A percentile compares a stretch with the other conserved stretches of the same genome.
phyloP scores from a whole-genome alignment of 1,284 basidiomycete species.

The Abortiporus biennis region DNA sequence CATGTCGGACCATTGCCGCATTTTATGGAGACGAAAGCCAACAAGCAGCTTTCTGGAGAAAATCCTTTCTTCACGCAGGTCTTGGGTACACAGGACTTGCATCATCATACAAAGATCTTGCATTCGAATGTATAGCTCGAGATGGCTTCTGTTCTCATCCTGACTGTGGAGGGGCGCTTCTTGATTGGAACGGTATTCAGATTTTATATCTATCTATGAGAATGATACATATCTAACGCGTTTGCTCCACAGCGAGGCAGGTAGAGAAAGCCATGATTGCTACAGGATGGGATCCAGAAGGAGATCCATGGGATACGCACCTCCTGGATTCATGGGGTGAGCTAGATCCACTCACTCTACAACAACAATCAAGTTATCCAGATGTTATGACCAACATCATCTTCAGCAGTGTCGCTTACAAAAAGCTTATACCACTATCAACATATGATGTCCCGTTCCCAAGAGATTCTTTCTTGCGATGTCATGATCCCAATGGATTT shows the following conservation, averaged over 20 bases:
- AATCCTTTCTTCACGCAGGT: slow-evolving; percentile 1
- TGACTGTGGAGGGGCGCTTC: slow-evolving; percentile 9
- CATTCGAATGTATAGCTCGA: slow-evolving; percentile 11
- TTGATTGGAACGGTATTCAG: slow-evolving; percentile 11
- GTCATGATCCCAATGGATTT: neutral
- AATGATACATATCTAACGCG: neutral
- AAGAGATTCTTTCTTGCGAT: neutral
- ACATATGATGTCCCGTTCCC: no score
- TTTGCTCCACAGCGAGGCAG: neutral
- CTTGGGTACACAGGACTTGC: neutral
- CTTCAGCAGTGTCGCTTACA: neutral
- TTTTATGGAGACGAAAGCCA: neutral
- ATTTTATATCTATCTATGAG: neutral
- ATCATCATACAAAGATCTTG: slow-evolving; percentile 9
- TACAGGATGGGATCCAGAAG: slow-evolving; percentile 1
- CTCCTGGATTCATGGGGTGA: no score
- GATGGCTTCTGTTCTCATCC: slow-evolving; percentile 15
- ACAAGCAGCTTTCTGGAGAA: slow-evolving; percentile 3
- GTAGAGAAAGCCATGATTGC: neutral
- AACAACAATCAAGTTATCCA: neutral
- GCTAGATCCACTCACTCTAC: neutral
- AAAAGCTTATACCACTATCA: neutral
- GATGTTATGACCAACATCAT: neutral
- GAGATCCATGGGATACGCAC: neutral
- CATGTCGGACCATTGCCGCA: neutral